These are phyloP conservation scores for Sporisorium sorghi DNA, from an alignment of 1,284 basidiomycete genomes.

Conservation along the genomic window DNA sequence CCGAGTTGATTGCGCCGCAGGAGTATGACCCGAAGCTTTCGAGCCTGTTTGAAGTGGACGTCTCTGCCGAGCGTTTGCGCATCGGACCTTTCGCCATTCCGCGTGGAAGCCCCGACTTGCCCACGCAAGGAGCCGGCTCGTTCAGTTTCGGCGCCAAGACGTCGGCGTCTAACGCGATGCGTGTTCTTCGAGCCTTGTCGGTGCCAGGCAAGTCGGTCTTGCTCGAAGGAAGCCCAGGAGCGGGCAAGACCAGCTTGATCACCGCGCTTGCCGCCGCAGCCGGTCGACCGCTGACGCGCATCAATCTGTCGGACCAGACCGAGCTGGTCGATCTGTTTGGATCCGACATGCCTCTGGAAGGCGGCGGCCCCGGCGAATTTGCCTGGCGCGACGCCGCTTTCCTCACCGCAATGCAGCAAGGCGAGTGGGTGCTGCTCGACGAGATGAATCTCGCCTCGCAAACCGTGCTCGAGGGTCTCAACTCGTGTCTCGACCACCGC, in stretches of 20 bases:
- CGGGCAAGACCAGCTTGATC: conserved; percentile 97
- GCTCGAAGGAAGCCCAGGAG: conserved; percentile 96
- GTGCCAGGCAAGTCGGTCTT: conserved; percentile 86
- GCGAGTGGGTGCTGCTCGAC: conserved; percentile 92
- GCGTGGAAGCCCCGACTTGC: conserved; percentile 73
- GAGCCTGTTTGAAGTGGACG: conserved; percentile 71
- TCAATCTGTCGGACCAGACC: conserved; percentile 98
- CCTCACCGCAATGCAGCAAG: conserved; percentile 80
- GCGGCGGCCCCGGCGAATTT: conserved; percentile 90
- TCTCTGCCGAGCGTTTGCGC: conserved; percentile 71
- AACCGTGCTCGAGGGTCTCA: conserved; percentile 95
- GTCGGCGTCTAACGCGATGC: conserved; percentile 86
- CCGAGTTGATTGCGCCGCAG: conserved; percentile 69
- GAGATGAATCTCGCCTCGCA: conserved; percentile 97
- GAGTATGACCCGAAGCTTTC: conserved; percentile 35
- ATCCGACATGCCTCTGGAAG: conserved; percentile 94
- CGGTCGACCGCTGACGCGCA: conserved; percentile 86
- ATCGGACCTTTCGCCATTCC: conserved; percentile 83
- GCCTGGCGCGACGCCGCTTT: conserved; percentile 98
- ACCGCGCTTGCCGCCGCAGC: conserved; percentile 85
- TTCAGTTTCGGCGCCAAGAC: conserved; percentile 93
- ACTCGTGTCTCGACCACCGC: conserved; percentile 95
- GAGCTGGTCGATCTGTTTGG: conserved; percentile 97
- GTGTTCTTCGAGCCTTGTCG: conserved; percentile 89
- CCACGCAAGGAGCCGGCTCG: conserved; percentile 15